Conservation (phyloP, 495 filamentous ascomycete species). For the Niebla homalea region DNA sequence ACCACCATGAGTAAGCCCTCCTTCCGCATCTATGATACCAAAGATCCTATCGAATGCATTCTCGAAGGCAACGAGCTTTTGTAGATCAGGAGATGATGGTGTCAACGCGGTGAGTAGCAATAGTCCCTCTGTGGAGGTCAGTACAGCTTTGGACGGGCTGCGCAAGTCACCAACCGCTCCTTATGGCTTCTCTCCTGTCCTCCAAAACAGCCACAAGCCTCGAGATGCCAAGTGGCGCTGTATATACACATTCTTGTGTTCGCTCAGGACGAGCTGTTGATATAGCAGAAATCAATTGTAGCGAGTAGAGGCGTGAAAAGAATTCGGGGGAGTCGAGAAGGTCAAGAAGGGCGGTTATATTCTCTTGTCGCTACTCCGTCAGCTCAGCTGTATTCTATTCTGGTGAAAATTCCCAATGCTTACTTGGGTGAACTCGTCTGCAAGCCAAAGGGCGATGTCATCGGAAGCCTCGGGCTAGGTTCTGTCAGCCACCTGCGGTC, state of each 20-base stretch:
- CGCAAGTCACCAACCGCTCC: conserved; percentile 53
- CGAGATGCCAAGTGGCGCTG: conserved; percentile 75
- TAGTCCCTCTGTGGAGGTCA: conserved; percentile 40
- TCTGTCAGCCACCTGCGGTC: conserved; percentile 18
- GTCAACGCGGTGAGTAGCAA: conserved; percentile 57
- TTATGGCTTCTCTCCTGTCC: conserved; percentile 75
- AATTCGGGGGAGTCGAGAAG: conserved; percentile 81
- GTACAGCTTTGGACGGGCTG: background rate
- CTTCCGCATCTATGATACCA: conserved; percentile 66
- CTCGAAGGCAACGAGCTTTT: conserved; percentile 90
- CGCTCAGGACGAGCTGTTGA: conserved; percentile 75
- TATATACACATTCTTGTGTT: conserved; percentile 90
- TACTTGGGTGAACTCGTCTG: conserved; percentile 95
- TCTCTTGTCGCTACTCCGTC: conserved; percentile 72
- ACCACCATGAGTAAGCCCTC: conserved; percentile 71
- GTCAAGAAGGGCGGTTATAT: conserved; percentile 81
- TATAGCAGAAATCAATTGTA: conserved; percentile 82
- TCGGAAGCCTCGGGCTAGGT: conserved; percentile 81
- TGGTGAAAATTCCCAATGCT: conserved; percentile 7
- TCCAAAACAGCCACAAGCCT: conserved; percentile 72
- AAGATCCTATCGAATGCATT: conserved; percentile 85
- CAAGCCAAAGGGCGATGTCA: conserved; percentile 91
- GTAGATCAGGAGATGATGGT: conserved; percentile 62
- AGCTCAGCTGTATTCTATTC: conserved; percentile 26
- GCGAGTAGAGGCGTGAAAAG: conserved; percentile 82